Evolutionary conservation across 1,284 basidiomycete species (phyloP).

Genomic region (Paramarasmius palmivorus): DNA sequence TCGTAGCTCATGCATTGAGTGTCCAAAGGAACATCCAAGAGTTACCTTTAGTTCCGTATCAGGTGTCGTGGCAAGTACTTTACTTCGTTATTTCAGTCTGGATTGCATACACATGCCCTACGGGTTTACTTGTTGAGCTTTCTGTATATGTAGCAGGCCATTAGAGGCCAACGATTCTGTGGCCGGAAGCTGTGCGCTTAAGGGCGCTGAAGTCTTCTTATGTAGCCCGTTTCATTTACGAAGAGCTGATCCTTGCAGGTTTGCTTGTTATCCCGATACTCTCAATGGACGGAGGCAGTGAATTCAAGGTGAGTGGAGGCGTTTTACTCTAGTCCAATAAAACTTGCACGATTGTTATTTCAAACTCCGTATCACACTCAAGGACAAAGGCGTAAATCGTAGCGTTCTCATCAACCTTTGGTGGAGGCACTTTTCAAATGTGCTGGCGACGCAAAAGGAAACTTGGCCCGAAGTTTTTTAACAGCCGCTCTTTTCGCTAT

Average conservation of each 20-base stretch:
- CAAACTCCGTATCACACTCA: constrained; percentile 30
- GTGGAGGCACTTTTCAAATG: constrained; percentile 22
- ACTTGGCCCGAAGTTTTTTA: constrained; percentile 17
- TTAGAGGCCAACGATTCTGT: constrained; percentile 22
- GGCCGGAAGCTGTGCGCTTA: constrained; percentile 25
- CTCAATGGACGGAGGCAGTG: constrained; percentile 27
- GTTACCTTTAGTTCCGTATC: constrained; percentile 21
- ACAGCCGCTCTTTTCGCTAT: constrained; percentile 15
- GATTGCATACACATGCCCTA: constrained; percentile 30
- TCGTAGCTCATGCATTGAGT: constrained; percentile 29
- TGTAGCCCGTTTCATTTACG: constrained; percentile 28
- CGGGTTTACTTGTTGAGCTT: constrained; percentile 18
- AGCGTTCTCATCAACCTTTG: constrained; percentile 27
- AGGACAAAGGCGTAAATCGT: constrained; percentile 30
- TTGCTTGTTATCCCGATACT: constrained; percentile 24
- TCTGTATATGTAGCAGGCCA: constrained; percentile 26
- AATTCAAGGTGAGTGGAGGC: constrained; percentile 26
- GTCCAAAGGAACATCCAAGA: constrained; percentile 11
- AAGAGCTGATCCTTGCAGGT: constrained; percentile 29
- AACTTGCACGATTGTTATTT: constrained; percentile 22
- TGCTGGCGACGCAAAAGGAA: constrained; percentile 16
- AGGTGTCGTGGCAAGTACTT: constrained; percentile 20
- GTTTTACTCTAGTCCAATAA: constrained; percentile 22
- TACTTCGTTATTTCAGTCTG: constrained; percentile 18
- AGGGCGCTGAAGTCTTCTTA: constrained; percentile 15